Percentiles rank a stretch among this genome's conserved stretches.
Conservation (phyloP, 1,284 basidiomycete genomes). For the Sporisorium scitamineum region DNA sequence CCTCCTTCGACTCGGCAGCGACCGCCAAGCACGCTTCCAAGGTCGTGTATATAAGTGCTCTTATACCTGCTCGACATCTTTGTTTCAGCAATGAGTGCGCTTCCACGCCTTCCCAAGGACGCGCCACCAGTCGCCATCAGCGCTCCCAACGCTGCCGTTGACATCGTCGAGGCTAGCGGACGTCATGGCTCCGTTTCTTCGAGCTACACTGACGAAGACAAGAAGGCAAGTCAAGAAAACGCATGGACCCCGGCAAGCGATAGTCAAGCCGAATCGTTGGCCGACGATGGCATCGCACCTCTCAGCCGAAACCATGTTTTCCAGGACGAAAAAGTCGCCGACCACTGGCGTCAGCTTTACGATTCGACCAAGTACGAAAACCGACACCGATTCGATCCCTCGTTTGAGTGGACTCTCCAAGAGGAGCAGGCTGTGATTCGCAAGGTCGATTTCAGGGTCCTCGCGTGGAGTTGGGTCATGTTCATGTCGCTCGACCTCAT, state of each 20-base stretch:
- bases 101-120: conserved; percentile 24
- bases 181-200: conserved; percentile 27
- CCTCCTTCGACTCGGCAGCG: no score
- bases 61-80: not conserved
- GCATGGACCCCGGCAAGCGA: conserved; percentile 13
- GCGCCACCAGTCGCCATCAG: conserved; percentile 26
- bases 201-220: conserved; percentile 20
- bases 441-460: conserved; percentile 27
- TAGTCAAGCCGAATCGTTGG: conserved; percentile 19
- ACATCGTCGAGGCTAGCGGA: conserved; percentile 9
- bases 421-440: conserved; percentile 24
- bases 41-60: not conserved
- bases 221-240: conserved; percentile 5
- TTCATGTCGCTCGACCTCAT: conserved; percentile 53
- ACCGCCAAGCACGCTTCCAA: no score
- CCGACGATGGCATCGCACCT: conserved; percentile 10
- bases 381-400: conserved; percentile 44
- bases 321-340: conserved; percentile 36
- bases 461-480: conserved; percentile 39
- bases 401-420: conserved; percentile 28
- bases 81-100: conserved; percentile 19
- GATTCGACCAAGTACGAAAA: conserved; percentile 39
- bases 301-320: conserved; percentile 42
- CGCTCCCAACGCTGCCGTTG: conserved; percentile 13
- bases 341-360: conserved; percentile 44